These are phyloP conservation scores for Hypoxylon sp. DNA, from an alignment of 2,329 filamentous ascomycete species.

Conservation along the genomic window DNA sequence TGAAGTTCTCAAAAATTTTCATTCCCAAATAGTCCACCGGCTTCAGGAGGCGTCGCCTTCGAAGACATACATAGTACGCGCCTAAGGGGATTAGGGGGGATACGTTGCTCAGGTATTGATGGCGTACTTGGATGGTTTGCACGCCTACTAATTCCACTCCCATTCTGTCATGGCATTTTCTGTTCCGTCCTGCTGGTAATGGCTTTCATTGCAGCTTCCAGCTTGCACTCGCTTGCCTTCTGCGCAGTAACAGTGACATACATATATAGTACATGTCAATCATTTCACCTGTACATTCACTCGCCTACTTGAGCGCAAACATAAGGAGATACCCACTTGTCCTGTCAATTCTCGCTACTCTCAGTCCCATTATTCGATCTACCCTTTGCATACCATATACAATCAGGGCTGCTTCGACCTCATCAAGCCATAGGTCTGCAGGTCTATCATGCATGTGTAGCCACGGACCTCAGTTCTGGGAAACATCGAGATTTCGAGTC, in stretches of 20 bases:
- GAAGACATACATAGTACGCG: no score
- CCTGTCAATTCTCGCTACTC: slow-evolving; percentile 28
- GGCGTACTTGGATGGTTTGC: neutral
- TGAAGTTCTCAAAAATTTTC: neutral
- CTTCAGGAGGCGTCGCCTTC: slow-evolving; percentile 14
- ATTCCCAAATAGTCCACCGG: slow-evolving; percentile 4
- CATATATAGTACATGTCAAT: slow-evolving; percentile 7
- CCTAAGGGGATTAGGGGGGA: no score
- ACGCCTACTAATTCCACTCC: neutral
- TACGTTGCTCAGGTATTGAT: no score
- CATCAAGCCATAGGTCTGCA: slow-evolving; percentile 14
- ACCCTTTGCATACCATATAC: slow-evolving; percentile 14
- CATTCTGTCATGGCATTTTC: slow-evolving; percentile 9
- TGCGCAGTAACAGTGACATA: slow-evolving; percentile 15
- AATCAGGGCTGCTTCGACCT: slow-evolving; percentile 12
- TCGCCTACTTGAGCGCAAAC: slow-evolving; percentile 8
- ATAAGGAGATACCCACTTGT: slow-evolving; percentile 31
- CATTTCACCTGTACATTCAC: slow-evolving; percentile 12
- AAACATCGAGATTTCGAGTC: slow-evolving; percentile 18
- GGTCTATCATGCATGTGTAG: no score
- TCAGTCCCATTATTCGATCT: slow-evolving; percentile 24
- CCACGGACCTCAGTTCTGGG: slow-evolving; percentile 11
- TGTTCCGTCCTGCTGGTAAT: slow-evolving; percentile 30
- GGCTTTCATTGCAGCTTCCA: slow-evolving; percentile 18
- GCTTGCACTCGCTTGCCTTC: slow-evolving; percentile 17